These are phyloP conservation scores for Oryza rufipogon DNA, from an alignment of 176 grass and related monocot genomes.

Conservation along the genomic window DNA sequence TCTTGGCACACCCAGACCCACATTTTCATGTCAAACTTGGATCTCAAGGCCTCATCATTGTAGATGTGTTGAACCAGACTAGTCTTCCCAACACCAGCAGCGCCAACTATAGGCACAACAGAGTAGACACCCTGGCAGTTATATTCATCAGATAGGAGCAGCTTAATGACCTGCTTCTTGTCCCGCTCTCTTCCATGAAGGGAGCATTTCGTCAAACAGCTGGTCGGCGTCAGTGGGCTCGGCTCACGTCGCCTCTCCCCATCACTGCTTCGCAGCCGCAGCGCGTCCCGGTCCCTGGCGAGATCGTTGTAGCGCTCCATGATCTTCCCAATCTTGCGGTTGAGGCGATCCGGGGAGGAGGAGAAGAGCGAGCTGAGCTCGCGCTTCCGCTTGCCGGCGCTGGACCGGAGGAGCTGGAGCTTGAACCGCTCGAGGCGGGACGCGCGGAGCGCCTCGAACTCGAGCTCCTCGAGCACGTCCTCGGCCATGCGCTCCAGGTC, in stretches of 20 bases:
- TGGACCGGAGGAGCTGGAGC: constrained; percentile 24
- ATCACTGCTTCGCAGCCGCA: constrained; percentile 8
- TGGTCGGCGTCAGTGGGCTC: constrained; percentile 19
- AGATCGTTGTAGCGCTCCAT: constrained; percentile 42
- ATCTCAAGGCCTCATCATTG: not conserved
- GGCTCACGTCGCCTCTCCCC: constrained; percentile 8
- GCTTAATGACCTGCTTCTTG: not conserved
- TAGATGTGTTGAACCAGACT: constrained; percentile 30
- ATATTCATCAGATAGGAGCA: constrained; percentile 30
- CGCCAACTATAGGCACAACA: constrained; percentile 33
- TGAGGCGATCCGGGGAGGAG: constrained; percentile 28
- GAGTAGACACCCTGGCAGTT: not conserved
- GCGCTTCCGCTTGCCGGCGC: constrained; percentile 35
- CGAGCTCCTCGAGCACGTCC: too few species aligned
- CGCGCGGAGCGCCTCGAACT: too few species aligned
- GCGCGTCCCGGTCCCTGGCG: constrained; percentile 30
- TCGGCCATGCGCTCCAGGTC: too few species aligned
- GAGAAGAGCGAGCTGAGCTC: constrained; percentile 37
- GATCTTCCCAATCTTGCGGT: constrained; percentile 22
- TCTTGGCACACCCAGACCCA: constrained; percentile 43
- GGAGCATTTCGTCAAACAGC: constrained; percentile 34
- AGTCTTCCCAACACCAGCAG: constrained; percentile 40
- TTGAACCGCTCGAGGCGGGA: constrained; percentile 41
- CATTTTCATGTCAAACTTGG: constrained; percentile 21
- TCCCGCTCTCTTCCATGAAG: constrained; percentile 28